Evolutionary conservation across 2,329 filamentous ascomycete genomes (phyloP).

Genomic region (Sclerotinia subarctica): DNA sequence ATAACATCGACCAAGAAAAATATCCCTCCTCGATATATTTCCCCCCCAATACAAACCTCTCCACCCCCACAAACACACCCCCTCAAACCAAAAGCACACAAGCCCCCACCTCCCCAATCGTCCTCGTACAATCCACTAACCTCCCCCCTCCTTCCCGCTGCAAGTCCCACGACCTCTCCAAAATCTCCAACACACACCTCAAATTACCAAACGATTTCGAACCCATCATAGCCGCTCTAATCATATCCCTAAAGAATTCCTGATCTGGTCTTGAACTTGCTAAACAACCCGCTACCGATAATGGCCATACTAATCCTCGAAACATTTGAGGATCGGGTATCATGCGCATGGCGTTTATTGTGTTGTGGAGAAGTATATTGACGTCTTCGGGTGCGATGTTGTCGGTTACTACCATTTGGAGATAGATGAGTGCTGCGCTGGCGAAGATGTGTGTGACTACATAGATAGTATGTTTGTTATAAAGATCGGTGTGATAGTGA

Average conservation of each 20-base stretch:
- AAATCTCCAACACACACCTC: constrained; percentile 20
- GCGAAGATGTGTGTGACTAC: constrained; percentile 27
- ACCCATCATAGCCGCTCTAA: constrained; percentile 14
- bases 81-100: constrained; percentile 21
- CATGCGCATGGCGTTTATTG: constrained; percentile 23
- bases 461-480: constrained; percentile 17
- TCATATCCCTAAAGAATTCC: constrained; percentile 24
- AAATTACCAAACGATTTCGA: constrained; percentile 24
- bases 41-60: too few relatives aligned
- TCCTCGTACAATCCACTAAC: constrained; percentile 21
- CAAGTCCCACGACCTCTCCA: constrained; percentile 27
- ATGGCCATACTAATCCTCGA: constrained; percentile 26
- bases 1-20: too few relatives aligned
- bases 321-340: constrained; percentile 23
- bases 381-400: background rate
- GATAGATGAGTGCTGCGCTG: constrained; percentile 26
- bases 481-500: constrained; percentile 1
- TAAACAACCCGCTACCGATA: constrained; percentile 29
- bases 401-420: constrained; percentile 20
- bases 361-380: constrained; percentile 13
- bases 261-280: constrained; percentile 22
- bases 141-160: constrained; percentile 5
- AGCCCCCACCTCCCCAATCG: constrained; percentile 18
- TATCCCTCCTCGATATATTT: too few relatives aligned
- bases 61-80: background rate